Evolutionary conservation across 139 green algal genomes (phyloP).

Genomic region (Diplosphaera chodatii): DNA sequence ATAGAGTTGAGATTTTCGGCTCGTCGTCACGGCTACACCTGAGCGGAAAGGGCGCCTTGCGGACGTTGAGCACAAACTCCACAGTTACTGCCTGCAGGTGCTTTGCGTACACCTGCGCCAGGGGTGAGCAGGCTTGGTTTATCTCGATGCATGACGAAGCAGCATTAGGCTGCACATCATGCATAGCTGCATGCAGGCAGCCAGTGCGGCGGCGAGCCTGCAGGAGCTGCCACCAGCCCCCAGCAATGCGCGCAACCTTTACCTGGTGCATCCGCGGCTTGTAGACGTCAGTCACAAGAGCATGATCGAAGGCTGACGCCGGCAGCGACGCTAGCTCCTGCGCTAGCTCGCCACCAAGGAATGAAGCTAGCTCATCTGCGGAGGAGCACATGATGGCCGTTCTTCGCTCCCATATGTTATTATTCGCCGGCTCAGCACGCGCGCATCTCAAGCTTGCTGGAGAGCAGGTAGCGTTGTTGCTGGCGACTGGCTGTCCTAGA

Average conservation of each 20-base stretch:
- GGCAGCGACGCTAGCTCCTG: conserved; percentile 6
- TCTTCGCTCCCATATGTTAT: too few species aligned
- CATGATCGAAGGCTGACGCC: not conserved
- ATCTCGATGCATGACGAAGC: too few species aligned
- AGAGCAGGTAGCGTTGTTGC: too few species aligned
- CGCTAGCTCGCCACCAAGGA: conserved; percentile 5
- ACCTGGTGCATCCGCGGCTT: conserved; percentile 44
- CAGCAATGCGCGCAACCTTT: too few species aligned
- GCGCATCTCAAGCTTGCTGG: not conserved
- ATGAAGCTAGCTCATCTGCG: conserved; percentile 4
- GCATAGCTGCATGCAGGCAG: not conserved
- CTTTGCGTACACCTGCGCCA: not conserved
- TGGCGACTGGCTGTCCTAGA: too few species aligned
- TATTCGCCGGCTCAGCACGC: too few species aligned
- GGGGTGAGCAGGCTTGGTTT: too few species aligned
- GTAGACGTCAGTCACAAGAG: conserved; percentile 36
- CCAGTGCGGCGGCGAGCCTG: not conserved
- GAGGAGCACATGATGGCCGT: not conserved
- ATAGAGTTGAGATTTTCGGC: too few species aligned
- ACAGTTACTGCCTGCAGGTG: conserved; percentile 21
- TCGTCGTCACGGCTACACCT: too few species aligned
- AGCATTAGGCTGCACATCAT: too few species aligned
- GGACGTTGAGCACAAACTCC: conserved; percentile 45
- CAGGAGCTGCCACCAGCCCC: not conserved
- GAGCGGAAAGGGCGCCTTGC: conserved; percentile 21